These are phyloP conservation scores for Lasiosphaeria hispida DNA, from an alignment of 495 filamentous ascomycete genomes.

Conservation along the genomic window DNA sequence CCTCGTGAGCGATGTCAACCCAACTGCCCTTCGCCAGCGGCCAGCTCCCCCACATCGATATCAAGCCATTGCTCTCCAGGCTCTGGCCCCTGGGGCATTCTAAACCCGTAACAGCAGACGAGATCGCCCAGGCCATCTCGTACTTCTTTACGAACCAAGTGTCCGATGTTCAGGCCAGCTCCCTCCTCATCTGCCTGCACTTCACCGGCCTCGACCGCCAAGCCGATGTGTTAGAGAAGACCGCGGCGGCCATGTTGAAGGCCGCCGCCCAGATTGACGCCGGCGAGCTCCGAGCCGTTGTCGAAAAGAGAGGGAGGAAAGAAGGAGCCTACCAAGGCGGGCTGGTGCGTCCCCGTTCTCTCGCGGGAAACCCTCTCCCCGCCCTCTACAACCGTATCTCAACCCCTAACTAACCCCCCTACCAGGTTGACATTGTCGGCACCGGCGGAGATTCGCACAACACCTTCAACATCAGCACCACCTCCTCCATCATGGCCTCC, in stretches of 20 bases:
- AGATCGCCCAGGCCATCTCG: conserved; percentile 84
- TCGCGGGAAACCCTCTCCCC: neutral
- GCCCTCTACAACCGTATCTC: neutral
- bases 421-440: conserved; percentile 91
- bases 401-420: conserved; percentile 1
- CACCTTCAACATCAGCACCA: conserved; percentile 97
- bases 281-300: conserved; percentile 32
- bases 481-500: conserved; percentile 87
- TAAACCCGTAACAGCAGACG: conserved; percentile 64
- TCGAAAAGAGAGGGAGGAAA: conserved; percentile 53
- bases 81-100: conserved; percentile 58
- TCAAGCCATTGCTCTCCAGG: conserved; percentile 75
- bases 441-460: conserved; percentile 95
- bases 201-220: conserved; percentile 77
- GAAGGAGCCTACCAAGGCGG: conserved; percentile 71
- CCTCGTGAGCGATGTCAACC: conserved; percentile 8
- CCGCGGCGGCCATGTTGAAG: conserved; percentile 64
- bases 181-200: conserved; percentile 82
- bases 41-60: conserved; percentile 51
- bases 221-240: conserved; percentile 73
- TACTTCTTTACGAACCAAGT: conserved; percentile 84
- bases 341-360: conserved; percentile 47
- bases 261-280: conserved; percentile 52
- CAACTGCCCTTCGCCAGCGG: conserved; percentile 10
- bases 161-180: conserved; percentile 76